These are phyloP conservation scores for Mycena indigotica DNA, from an alignment of 768 basidiomycete species.

Conservation along the genomic window DNA sequence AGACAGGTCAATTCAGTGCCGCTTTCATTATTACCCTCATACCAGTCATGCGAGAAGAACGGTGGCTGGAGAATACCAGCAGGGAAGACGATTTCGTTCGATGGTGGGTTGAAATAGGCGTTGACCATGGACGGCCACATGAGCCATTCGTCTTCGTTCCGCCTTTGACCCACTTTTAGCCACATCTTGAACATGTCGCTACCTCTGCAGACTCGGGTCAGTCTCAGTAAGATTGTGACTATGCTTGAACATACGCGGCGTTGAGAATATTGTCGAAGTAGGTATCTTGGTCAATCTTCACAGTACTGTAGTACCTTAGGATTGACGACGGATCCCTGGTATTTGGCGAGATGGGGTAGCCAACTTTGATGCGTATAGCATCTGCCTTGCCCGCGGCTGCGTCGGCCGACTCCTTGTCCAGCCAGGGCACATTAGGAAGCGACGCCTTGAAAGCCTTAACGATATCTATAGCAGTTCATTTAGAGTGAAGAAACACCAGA, in stretches of 20 bases:
- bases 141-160: constrained; percentile 79
- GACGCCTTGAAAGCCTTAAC: constrained; percentile 82
- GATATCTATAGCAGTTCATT: constrained; percentile 53
- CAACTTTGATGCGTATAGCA: constrained; percentile 87
- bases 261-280: constrained; percentile 87
- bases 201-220: constrained; percentile 47
- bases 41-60: constrained; percentile 86
- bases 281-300: constrained; percentile 63
- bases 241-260: constrained; percentile 50
- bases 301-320: constrained; percentile 68
- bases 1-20: constrained; percentile 14
- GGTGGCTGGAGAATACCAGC: constrained; percentile 94
- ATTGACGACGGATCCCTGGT: constrained; percentile 72
- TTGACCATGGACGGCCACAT: constrained; percentile 88
- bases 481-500: not conserved
- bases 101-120: constrained; percentile 85
- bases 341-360: constrained; percentile 87
- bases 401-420: constrained; percentile 80
- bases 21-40: constrained; percentile 17
- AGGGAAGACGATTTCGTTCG: constrained; percentile 96
- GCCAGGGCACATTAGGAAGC: constrained; percentile 79
- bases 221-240: not conserved
- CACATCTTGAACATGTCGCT: constrained; percentile 70
- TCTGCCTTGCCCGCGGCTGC: constrained; percentile 88
- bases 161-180: constrained; percentile 66